A percentile compares a stretch with the other conserved stretches of the same genome.
phyloP scores from a whole-genome alignment of 495 filamentous ascomycete genomes.

The Penicillium pancosmium region DNA sequence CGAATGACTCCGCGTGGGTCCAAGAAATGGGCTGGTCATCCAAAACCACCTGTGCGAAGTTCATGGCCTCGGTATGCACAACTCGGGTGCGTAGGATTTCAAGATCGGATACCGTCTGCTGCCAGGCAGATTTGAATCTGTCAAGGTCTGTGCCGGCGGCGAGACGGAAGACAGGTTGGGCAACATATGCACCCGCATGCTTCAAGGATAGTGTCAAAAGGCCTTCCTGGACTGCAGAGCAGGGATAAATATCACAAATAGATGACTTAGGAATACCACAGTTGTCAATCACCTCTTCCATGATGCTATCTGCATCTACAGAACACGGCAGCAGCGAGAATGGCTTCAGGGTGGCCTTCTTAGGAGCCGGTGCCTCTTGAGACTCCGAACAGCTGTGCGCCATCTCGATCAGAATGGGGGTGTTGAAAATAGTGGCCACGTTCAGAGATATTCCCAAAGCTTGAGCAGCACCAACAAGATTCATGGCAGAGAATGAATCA shows the following conservation, averaged over 20 bases:
- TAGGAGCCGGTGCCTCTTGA: conserved; percentile 3
- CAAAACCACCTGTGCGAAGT: conserved; percentile 58
- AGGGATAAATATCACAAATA: conserved; percentile 64
- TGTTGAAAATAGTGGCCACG: conserved; percentile 53
- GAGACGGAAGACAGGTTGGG: conserved; percentile 50
- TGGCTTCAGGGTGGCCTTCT: conserved; percentile 30
- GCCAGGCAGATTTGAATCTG: conserved; percentile 58
- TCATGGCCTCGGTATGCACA: conserved; percentile 48
- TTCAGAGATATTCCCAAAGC: conserved; percentile 48
- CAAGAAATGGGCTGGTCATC: conserved; percentile 51
- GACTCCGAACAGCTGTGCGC: conserved; percentile 33
- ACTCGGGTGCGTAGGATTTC: conserved; percentile 61
- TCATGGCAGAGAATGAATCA: conserved; percentile 60
- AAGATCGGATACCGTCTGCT: conserved; percentile 44
- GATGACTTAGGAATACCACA: conserved; percentile 44
- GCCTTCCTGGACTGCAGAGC: conserved; percentile 72
- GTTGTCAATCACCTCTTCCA: conserved; percentile 48
- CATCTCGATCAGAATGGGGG: conserved; percentile 52
- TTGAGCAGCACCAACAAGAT: conserved; percentile 51
- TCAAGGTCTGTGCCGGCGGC: conserved; percentile 44
- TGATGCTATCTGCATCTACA: conserved; percentile 26
- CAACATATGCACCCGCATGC: conserved; percentile 55
- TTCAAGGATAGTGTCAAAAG: conserved; percentile 63
- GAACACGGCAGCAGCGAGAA: conserved; percentile 49
- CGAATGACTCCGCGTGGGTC: conserved; percentile 45